These are phyloP conservation scores for Ogataea nonfermentans DNA, from an alignment of 805 yeast genomes.

Conservation along the genomic window DNA sequence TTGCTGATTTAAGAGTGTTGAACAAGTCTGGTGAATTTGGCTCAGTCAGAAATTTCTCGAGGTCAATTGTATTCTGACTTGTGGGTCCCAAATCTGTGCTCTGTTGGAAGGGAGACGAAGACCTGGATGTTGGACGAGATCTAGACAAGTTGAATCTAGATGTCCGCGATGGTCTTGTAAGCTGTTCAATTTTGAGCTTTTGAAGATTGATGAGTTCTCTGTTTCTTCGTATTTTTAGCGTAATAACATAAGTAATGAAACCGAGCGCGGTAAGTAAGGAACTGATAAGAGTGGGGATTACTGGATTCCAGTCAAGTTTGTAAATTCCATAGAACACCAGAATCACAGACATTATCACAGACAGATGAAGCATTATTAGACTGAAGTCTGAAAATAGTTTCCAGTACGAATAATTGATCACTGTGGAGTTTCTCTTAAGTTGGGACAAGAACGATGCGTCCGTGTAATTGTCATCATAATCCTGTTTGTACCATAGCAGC, in stretches of 20 bases:
- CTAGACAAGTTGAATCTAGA: constrained; percentile 18
- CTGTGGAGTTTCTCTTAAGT: constrained; percentile 72
- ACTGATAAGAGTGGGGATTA: constrained; percentile 38
- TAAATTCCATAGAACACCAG: constrained; percentile 67
- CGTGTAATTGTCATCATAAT: constrained; percentile 89
- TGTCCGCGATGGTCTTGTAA: constrained; percentile 19
- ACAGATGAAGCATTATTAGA: constrained; percentile 62
- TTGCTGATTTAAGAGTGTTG: constrained; percentile 56
- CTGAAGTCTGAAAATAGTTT: constrained; percentile 71
- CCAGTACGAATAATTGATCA: constrained; percentile 60
- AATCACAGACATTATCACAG: constrained; percentile 60
- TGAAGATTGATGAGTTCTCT: constrained; percentile 31
- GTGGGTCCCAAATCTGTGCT: constrained; percentile 2
- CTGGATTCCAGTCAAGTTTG: constrained; percentile 48
- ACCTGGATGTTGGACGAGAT: constrained; percentile 26
- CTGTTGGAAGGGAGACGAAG: constrained; percentile 23
- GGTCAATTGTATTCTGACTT: constrained; percentile 11
- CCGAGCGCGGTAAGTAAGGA: constrained; percentile 37
- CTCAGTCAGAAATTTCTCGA: constrained; percentile 27
- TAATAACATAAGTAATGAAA: constrained; percentile 33
- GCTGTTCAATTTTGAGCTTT: constrained; percentile 28
- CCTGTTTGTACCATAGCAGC: constrained; percentile 78
- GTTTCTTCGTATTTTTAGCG: constrained; percentile 30
- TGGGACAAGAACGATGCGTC: constrained; percentile 80
- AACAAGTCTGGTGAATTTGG: constrained; percentile 30